These are phyloP conservation scores for Flagelloscypha sp. DNA, from an alignment of 768 basidiomycete genomes.

Conservation along the genomic window DNA sequence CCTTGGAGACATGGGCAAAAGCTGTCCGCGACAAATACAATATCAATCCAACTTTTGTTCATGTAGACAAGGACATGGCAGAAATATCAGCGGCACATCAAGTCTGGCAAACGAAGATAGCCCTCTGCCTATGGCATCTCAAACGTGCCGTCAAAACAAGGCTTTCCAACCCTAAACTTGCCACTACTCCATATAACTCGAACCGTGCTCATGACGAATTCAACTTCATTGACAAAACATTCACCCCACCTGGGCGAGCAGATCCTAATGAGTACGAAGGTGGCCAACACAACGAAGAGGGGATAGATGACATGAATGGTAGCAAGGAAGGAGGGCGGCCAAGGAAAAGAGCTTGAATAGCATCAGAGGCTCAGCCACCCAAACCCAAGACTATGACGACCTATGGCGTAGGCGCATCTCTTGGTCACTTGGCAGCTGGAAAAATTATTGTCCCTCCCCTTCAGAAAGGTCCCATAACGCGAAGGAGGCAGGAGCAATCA, in stretches of 20 bases:
- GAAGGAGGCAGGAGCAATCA: too few species aligned
- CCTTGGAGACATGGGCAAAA: conserved; percentile 8
- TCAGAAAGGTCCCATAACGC: too few species aligned
- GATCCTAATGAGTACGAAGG: conserved; percentile 17
- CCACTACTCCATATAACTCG: conserved; percentile 17
- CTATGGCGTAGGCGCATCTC: too few species aligned
- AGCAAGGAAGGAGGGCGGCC: too few species aligned
- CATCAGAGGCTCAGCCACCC: too few species aligned
- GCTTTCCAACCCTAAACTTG: conserved; percentile 13
- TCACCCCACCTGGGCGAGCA: conserved; percentile 11
- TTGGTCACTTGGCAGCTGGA: too few species aligned
- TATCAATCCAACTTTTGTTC: conserved; percentile 3
- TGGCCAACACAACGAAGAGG: too few species aligned
- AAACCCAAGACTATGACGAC: too few species aligned
- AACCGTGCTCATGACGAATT: conserved; percentile 11
- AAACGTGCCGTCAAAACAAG: conserved; percentile 11
- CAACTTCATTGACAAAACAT: conserved; percentile 13
- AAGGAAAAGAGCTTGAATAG: too few species aligned
- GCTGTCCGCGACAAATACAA: conserved; percentile 4
- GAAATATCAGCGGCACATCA: background rate
- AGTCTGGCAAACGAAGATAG: conserved; percentile 11
- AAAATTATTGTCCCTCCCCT: too few species aligned
- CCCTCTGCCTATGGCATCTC: conserved; percentile 18
- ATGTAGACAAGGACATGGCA: conserved; percentile 9
- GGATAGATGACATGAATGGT: too few species aligned